Base-by-base conservation (phyloP, 2,329 filamentous ascomycete species). In the Calonectria pauciramosa region DNA sequence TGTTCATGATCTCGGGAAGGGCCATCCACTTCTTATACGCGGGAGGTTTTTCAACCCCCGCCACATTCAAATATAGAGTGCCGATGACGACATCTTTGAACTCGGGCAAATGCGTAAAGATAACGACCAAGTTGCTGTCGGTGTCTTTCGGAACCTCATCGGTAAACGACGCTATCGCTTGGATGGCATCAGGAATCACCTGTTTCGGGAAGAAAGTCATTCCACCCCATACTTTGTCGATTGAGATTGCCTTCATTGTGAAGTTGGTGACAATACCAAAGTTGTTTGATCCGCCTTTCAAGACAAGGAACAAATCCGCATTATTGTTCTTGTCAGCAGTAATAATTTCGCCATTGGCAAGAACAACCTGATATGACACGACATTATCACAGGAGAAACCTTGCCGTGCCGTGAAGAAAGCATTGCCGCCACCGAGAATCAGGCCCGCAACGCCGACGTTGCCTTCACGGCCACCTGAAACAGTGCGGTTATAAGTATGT, bases 251-350 rank as follows among this genome's bases (percentile, higher is more conserved):
- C 13, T n/a, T 52, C 54, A 63, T 41, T 26, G 49, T 52, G 18
- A 82, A 79, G 11, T 84, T 87, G 67, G 87, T 80, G 52, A 90
- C 85, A 68, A 90, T 86, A 49, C 89, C 88, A 76, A 90, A 86
- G 76, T 90, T 90, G 14, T 85, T 87, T 2, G 87, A 88, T 3
- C 88, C 89, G 20, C 89, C 89, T 80, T 83, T 87, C 0, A 90
- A 78, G 26, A 86, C 88, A 87, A 87, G 89, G 75, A 89, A 83
- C 0, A 90, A 79, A 74, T 89, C 87, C 13, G 76, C 28, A 65
- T 84, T 76, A 9, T 77, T 73, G 14, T 74, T 72, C 20, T 81
- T 81, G 36, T 78, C 78, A 23, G 82, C 74, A 20, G 47, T 70
- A 7, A 65, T 11, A n/a, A 73, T 65, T 28, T n/a, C 23, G 11